Evolutionary conservation across 768 basidiomycete species (phyloP), one percentile per base, ranked within the genome.

Genomic region (Rhizopogon vulgaris): DNA sequence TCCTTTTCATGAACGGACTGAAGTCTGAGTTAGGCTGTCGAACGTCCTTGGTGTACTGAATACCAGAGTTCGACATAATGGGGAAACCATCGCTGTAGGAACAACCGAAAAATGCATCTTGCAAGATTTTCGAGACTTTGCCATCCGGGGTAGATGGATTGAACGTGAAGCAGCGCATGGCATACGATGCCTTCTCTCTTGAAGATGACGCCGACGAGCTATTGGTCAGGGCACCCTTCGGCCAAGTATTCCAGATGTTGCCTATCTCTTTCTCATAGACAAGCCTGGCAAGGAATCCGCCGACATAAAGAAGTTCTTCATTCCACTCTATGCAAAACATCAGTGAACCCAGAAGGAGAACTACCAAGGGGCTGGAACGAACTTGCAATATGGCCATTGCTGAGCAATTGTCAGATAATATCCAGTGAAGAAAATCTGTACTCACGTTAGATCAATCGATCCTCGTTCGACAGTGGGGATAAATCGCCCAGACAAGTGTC

Each of bases 391-490:
- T 89, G 84, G 22, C 86, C 83, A 65, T 96, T 93, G 61, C 90
- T 91, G 46, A 39, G 27, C 3, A 34, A 39, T 40, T 47, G 49
- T 5, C 56, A 17, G 6, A 40, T 38, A 22, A 25, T 12, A 49
- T 43, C 9, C 41, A 30, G 27, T 38, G n/a, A 14, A 25, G 24
- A 48, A 42, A 40, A 25, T 36, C 30, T 24, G 37, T 15, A 51
- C 84, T 68, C 62, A 90, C 85, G 90, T 84, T 32, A 94, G 72
- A 69, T 92, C 94, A 50, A 95, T 85, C 0, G 87, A 85, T 67
- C 96, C 93, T 58, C 95, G 80, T 67, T 98, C 95, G 6, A 97
- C 91, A 0, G 95, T 97, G 6, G 93, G 90, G 47, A 97, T 93
- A 64, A 96, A 96, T 6, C 93, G 77, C 8, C 87, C 84, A 2